Conservation (phyloP, 2,329 filamentous ascomycete genomes). For the Parastagonospora avenae region DNA sequence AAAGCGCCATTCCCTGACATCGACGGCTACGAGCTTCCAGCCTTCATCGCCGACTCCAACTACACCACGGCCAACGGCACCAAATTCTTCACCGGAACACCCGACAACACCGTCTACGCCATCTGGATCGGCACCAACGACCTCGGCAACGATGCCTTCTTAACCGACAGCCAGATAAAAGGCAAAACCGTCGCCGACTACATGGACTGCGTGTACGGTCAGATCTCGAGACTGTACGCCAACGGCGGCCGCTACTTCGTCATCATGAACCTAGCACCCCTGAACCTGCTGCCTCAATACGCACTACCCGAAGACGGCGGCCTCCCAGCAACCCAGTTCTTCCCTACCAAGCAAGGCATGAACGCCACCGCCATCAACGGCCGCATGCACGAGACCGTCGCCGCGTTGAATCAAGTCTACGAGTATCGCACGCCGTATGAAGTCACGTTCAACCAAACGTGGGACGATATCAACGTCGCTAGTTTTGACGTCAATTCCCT, state of each 20-base stretch:
- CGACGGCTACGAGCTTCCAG: constrained; percentile 52
- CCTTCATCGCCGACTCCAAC: constrained; percentile 53
- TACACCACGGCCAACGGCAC: constrained; percentile 42
- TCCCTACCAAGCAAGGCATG: constrained; percentile 50
- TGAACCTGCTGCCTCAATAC: constrained; percentile 72
- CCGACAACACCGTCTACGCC: constrained; percentile 70
- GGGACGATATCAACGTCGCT: constrained; percentile 64
- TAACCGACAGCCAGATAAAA: constrained; percentile 66
- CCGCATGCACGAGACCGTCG: constrained; percentile 59
- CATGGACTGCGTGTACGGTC: constrained; percentile 69
- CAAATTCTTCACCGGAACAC: constrained; percentile 52
- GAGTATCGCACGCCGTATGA: constrained; percentile 58
- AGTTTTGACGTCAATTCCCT: constrained; percentile 69
- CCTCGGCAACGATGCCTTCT: constrained; percentile 67
- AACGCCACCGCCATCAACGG: constrained; percentile 58
- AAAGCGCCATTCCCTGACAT: constrained; percentile 64
- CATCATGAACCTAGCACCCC: constrained; percentile 70
- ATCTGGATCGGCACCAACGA: constrained; percentile 87
- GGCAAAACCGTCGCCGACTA: constrained; percentile 68
- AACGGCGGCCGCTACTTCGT: constrained; percentile 73
- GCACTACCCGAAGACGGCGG: constrained; percentile 56
- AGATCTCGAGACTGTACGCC: constrained; percentile 67
- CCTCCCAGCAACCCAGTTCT: constrained; percentile 52
- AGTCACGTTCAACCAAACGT: constrained; percentile 49
- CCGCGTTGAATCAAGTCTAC: constrained; percentile 58